Percentiles rank a stretch among this genome's conserved stretches.
Evolutionary conservation across 345 rosid genomes (phyloP).

Genomic region (Dimocarpus longan): DNA sequence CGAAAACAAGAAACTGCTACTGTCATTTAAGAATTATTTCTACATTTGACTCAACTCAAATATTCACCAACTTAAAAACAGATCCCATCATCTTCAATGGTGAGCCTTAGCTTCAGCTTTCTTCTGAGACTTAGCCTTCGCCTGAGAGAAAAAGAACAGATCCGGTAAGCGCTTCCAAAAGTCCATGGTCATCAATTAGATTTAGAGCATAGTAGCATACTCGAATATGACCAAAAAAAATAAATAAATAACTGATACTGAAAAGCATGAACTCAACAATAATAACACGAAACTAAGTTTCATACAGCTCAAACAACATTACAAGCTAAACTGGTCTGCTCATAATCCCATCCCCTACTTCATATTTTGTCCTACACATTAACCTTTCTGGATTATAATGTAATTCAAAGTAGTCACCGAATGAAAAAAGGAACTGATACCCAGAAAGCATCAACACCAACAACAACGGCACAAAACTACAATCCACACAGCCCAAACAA

Average conservation of each 20-base stretch:
- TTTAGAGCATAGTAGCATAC: no score
- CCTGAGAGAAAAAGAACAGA: constrained; percentile 30
- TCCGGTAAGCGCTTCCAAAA: constrained; percentile 7
- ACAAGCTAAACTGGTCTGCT: background rate
- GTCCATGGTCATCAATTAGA: background rate
- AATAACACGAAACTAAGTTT: background rate
- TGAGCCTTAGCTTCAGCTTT: constrained; percentile 68
- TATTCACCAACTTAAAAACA: constrained; percentile 11
- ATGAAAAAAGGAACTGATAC: no score
- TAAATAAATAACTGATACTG: background rate
- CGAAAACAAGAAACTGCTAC: constrained; percentile 16
- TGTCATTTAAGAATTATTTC: constrained; percentile 34
- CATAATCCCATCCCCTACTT: background rate
- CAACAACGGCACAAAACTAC: no score
- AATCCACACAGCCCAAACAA: background rate
- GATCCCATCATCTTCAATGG: constrained; percentile 36
- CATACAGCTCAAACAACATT: background rate
- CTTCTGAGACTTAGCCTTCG: constrained; percentile 55
- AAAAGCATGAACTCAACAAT: background rate
- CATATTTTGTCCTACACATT: background rate
- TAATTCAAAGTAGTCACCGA: no score
- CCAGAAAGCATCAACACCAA: no score
- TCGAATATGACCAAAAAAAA: background rate
- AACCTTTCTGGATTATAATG: background rate
- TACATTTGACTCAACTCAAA: constrained; percentile 27